Conservation (phyloP, 208 protist genomes). For the Acanthamoeba sp. region DNA sequence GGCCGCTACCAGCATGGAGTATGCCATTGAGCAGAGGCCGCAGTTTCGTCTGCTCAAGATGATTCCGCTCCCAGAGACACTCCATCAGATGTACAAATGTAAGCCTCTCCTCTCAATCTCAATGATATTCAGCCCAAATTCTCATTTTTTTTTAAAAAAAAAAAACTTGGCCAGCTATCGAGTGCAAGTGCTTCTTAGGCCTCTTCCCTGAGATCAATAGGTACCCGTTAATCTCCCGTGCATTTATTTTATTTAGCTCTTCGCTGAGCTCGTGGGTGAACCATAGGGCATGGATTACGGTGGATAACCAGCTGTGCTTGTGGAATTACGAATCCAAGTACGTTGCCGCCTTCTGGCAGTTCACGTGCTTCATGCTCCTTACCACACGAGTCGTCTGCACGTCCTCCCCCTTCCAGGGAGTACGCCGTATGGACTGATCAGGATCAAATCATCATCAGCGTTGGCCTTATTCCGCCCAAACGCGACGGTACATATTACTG, state of each 20-base stretch:
- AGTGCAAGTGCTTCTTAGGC: slow-evolving; percentile 83
- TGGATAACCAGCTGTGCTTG: slow-evolving; percentile 85
- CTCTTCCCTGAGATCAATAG: slow-evolving; percentile 86
- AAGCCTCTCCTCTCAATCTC: neutral
- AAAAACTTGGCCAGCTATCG: neutral
- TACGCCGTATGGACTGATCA: slow-evolving; percentile 61
- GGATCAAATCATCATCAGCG: slow-evolving; percentile 82
- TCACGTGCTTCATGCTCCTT: neutral
- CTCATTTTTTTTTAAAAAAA: no score
- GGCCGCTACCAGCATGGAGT: neutral
- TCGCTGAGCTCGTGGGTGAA: neutral
- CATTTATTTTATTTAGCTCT: neutral
- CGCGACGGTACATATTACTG: neutral
- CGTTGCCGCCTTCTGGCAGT: slow-evolving; percentile 20
- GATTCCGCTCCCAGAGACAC: neutral
- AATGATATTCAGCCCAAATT: neutral
- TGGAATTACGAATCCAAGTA: slow-evolving; percentile 84
- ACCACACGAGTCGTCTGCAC: neutral
- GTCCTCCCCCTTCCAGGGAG: neutral
- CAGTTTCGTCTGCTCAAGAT: neutral
- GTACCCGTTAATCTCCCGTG: neutral
- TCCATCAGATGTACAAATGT: slow-evolving; percentile 40
- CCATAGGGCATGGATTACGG: slow-evolving; percentile 81
- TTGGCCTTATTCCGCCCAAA: slow-evolving; percentile 78
- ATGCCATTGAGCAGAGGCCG: neutral